A percentile compares a stretch with the other conserved stretches of the same genome.
These are phyloP conservation scores for Zygosaccharomyces pseudobailii DNA, from an alignment of 1,139 yeast genomes.

Conservation along the genomic window DNA sequence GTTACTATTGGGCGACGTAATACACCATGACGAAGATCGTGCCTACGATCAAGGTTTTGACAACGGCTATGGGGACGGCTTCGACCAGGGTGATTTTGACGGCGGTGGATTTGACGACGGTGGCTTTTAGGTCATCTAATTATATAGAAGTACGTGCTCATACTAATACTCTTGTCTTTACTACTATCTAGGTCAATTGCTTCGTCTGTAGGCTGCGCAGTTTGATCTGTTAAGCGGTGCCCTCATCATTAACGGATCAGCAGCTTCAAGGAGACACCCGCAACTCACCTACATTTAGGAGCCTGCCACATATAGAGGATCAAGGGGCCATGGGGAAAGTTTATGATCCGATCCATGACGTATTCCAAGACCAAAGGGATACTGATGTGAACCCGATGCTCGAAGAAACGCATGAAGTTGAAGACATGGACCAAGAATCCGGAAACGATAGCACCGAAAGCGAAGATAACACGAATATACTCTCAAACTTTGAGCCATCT, in stretches of 20 bases:
- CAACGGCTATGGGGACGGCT: conserved; percentile 22
- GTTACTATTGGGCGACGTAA: conserved; percentile 43
- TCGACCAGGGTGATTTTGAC: conserved; percentile 25
- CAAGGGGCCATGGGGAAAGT: conserved; percentile 17
- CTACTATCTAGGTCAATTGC: too few relatives aligned
- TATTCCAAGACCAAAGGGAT: conserved; percentile 25
- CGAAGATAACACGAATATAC: conserved; percentile 17
- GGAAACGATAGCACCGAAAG: conserved; percentile 24
- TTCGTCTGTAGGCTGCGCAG: neutral
- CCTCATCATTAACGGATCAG: conserved; percentile 1
- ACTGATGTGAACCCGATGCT: conserved; percentile 2
- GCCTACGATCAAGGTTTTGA: conserved; percentile 21
- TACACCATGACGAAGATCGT: conserved; percentile 18
- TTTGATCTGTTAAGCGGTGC: neutral
- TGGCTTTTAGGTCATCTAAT: neutral
- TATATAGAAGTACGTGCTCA: neutral
- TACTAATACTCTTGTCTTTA: neutral
- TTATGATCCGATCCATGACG: conserved; percentile 35
- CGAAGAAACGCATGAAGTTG: neutral
- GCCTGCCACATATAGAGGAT: neutral
- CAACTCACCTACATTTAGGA: neutral
- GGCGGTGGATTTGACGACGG: conserved; percentile 15
- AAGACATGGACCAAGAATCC: conserved; percentile 6
- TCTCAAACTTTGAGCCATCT: conserved; percentile 5
- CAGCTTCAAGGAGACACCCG: neutral